Evolutionary conservation across 2,329 filamentous ascomycete genomes (phyloP).

Genomic region (Alternaria sp.): DNA sequence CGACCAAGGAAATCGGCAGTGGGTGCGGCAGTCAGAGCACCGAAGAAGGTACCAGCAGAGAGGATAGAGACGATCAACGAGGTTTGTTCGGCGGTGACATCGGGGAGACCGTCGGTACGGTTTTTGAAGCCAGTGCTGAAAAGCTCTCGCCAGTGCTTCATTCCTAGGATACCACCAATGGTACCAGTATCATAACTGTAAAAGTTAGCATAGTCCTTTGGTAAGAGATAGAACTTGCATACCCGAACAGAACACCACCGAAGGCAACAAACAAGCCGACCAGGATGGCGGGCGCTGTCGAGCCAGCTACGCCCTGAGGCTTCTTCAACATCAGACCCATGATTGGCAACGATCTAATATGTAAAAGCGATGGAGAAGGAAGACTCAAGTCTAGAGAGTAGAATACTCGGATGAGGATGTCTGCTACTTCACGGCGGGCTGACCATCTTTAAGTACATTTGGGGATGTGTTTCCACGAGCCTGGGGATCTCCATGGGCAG

Average conservation of each 20-base stretch:
- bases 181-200: conserved; percentile 52
- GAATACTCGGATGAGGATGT: conserved; percentile 19
- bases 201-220: conserved; percentile 15
- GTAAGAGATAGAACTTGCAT: conserved; percentile 16
- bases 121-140: conserved; percentile 60
- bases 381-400: conserved; percentile 11
- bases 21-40: conserved; percentile 74
- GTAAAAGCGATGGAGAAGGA: conserved; percentile 8
- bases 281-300: conserved; percentile 48
- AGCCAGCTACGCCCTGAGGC: conserved; percentile 77
- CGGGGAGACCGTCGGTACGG: conserved; percentile 50
- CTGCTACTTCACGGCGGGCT: conserved; percentile 14
- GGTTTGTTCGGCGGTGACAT: conserved; percentile 61
- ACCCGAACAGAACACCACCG: conserved; percentile 56
- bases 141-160: conserved; percentile 71
- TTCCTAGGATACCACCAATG: conserved; percentile 71
- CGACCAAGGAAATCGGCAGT: conserved; percentile 74
- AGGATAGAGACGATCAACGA: conserved; percentile 83
- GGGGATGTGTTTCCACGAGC: conserved; percentile 24
- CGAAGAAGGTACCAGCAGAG: conserved; percentile 81
- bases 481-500: conserved; percentile 34
- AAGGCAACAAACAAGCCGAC: conserved; percentile 58
- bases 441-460: conserved; percentile 33
- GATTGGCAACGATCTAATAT: conserved; percentile 22
- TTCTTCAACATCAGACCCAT: conserved; percentile 63